Evolutionary conservation across 2,329 filamentous ascomycete species (phyloP), one percentile per base, ranked within the genome.

Genomic region (Penicillium sp.): DNA sequence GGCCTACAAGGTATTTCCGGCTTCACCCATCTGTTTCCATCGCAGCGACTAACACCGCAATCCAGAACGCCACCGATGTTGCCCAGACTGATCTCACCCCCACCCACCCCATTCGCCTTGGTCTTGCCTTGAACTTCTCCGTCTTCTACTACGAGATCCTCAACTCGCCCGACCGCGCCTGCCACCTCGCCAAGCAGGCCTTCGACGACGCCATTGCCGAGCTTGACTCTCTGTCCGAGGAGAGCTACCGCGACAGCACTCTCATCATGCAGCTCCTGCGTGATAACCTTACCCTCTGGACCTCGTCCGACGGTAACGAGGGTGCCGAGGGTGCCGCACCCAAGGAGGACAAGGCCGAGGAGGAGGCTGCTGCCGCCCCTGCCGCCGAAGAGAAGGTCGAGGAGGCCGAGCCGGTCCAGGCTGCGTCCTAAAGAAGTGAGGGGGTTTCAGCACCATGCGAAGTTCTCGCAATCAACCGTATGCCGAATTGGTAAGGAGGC

Each of bases 71-170:
- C 74, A 98, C 94, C 84, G 94, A 97, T 76, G 94, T 98, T 77
- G 95, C 95, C 73, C 94, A 97, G 86, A 97, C 92, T 70, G 94
- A 98, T 83, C 90, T 98, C 73, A 94, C 94, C 67, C 94, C 94
- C 67, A 98, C 95, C 65, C 94, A 98, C 87, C 94, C 94, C 75
- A 98, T 98, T 85, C 93, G 94, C 76, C 92, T 98, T 70, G 94
- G 94, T 81, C 90, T 98, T 76, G 94, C 94, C 72, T 89, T 98
- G 73, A 98, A 97, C 90, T 97, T 98, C 89, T 97, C 93, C 68
- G 94, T 97, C 76, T 97, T 97, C 87, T 97, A 97, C 89, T 97
- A 97, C 83, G 95, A 97, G 88, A 97, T 97, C 80, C 86, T 97
- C 79, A 98, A 97, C 90, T 96, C 93, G 38, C 94, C 93, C 76